Evolutionary conservation across 2,329 filamentous ascomycete genomes (phyloP).

Genomic region (Pseudomassariella vexata): DNA sequence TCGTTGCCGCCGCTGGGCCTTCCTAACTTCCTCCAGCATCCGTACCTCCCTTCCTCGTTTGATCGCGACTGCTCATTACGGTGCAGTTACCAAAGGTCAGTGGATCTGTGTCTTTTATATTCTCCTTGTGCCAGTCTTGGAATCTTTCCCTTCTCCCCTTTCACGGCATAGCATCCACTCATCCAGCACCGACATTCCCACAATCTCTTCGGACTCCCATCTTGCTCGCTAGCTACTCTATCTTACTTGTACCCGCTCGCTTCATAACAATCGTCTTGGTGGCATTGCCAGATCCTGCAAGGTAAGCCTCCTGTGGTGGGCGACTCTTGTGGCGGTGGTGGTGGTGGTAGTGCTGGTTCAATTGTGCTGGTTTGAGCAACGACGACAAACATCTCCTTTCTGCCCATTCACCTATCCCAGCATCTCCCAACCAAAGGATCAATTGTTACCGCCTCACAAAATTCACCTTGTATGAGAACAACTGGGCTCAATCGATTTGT

Average conservation of each 20-base stretch:
- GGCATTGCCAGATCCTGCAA: constrained; percentile 20
- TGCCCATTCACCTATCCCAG: too few relatives aligned
- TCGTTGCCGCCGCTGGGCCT: too few relatives aligned
- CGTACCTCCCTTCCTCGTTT: too few relatives aligned
- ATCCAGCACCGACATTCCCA: constrained; percentile 29
- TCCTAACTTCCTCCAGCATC: too few relatives aligned
- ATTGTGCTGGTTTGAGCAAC: too few relatives aligned
- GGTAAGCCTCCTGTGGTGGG: constrained; percentile 10
- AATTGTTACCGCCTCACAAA: too few relatives aligned
- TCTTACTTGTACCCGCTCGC: constrained; percentile 51
- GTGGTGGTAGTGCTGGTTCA: too few relatives aligned
- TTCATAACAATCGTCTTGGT: constrained; percentile 48
- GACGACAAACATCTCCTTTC: too few relatives aligned
- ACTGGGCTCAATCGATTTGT: too few relatives aligned
- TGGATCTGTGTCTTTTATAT: neutral
- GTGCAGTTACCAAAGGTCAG: too few relatives aligned
- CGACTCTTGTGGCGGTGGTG: constrained; percentile 1
- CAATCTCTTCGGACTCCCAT: constrained; percentile 42
- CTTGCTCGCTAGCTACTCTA: constrained; percentile 57
- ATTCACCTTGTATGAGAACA: too few relatives aligned
- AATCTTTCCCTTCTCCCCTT: neutral
- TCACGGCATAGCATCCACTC: constrained; percentile 41
- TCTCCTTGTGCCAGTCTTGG: neutral
- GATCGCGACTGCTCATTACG: neutral
- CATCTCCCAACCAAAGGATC: too few relatives aligned